phyloP scores from a whole-genome alignment of 1,284 basidiomycete species.

The Ustilago esculenta region DNA sequence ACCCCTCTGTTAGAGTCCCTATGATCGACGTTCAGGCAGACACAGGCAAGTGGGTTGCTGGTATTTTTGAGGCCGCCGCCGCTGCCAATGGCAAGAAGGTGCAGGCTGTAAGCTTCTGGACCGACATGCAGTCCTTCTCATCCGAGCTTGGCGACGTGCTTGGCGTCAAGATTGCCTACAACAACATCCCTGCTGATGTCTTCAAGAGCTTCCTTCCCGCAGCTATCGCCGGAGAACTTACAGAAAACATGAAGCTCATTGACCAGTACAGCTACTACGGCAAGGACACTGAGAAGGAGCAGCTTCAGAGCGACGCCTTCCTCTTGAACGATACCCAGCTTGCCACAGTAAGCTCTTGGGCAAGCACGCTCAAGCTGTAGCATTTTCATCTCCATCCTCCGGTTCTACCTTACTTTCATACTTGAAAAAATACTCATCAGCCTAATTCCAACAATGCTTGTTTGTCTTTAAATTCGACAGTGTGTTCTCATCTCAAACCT shows the following conservation, averaged over 20 bases:
- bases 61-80: constrained; percentile 32
- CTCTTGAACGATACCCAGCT: constrained; percentile 16
- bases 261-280: constrained; percentile 45
- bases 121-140: constrained; percentile 18
- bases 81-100: constrained; percentile 32
- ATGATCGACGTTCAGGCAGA: constrained; percentile 39
- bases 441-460: too few species aligned
- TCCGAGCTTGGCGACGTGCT: constrained; percentile 11
- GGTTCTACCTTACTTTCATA: too few species aligned
- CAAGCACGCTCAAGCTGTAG: constrained; percentile 13
- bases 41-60: constrained; percentile 49
- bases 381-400: background rate
- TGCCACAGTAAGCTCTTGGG: constrained; percentile 17
- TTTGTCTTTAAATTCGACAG: too few species aligned
- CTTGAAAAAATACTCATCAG: too few species aligned
- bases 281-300: constrained; percentile 20
- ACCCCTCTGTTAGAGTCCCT: constrained; percentile 19
- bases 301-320: constrained; percentile 25
- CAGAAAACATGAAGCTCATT: constrained; percentile 42
- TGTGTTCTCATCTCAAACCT: too few species aligned
- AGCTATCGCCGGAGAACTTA: constrained; percentile 25
- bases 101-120: constrained; percentile 36
- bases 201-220: constrained; percentile 36
- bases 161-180: constrained; percentile 20
- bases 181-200: constrained; percentile 22